Evolutionary conservation across 306 rosid genomes (phyloP).

Genomic region (Mimosa pudica): DNA sequence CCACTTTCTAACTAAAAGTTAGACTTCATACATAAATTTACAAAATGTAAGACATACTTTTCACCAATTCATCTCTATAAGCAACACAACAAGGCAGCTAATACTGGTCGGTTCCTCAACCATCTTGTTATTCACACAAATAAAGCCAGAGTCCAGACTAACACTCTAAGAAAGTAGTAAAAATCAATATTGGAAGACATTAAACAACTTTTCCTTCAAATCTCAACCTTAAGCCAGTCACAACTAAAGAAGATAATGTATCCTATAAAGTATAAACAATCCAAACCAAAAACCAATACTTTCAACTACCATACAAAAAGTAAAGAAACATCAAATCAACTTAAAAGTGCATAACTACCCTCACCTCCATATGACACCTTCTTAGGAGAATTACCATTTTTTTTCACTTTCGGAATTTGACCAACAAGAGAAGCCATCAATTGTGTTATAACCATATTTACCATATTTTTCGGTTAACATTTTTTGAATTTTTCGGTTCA

Average conservation of each 20-base stretch:
- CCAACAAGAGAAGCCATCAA: constrained; percentile 84
- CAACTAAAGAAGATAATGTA: neutral
- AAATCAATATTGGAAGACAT: no score
- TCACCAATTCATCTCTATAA: neutral
- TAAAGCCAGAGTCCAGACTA: neutral
- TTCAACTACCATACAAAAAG: neutral
- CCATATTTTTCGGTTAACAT: no score
- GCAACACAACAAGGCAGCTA: constrained; percentile 1
- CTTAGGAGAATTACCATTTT: constrained; percentile 41
- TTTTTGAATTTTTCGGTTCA: no score
- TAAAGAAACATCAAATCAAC: neutral
- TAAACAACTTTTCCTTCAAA: no score
- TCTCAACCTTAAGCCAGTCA: neutral
- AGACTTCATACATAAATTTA: neutral
- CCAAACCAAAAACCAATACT: neutral
- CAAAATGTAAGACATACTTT: neutral
- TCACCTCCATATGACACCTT: constrained; percentile 68
- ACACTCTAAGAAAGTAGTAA: neutral
- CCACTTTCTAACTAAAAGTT: neutral
- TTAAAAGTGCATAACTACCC: constrained; percentile 24
- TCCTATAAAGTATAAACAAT: no score
- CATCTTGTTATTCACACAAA: neutral
- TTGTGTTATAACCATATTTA: no score
- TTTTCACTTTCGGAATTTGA: constrained; percentile 51
- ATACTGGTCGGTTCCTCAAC: neutral